Conservation (phyloP, 2,329 filamentous ascomycete species). For the Scolecobasidium constrictum region DNA sequence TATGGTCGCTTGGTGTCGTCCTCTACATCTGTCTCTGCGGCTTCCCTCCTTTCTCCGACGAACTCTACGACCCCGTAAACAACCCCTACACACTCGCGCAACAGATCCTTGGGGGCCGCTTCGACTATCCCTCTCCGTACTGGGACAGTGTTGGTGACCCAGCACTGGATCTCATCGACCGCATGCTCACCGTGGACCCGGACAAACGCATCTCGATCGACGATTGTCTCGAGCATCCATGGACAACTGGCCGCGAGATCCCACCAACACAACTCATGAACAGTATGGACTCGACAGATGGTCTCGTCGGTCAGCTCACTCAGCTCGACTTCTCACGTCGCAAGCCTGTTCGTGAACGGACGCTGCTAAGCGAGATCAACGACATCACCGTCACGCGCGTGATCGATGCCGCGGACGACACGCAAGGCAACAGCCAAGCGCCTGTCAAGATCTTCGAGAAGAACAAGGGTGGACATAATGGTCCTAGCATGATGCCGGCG, state of each 20-base stretch:
- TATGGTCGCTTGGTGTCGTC: constrained; percentile 97
- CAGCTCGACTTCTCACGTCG: constrained; percentile 70
- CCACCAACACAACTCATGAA: constrained; percentile 7
- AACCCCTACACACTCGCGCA: constrained; percentile 81
- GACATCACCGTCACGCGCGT: constrained; percentile 54
- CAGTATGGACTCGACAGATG: constrained; percentile 76
- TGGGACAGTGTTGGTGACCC: constrained; percentile 84
- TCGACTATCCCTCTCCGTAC: constrained; percentile 93
- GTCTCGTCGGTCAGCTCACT: constrained; percentile 55
- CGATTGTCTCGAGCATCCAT: constrained; percentile 82
- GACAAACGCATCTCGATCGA: constrained; percentile 79
- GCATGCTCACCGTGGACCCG: constrained; percentile 84
- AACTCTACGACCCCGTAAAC: constrained; percentile 61
- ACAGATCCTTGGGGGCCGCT: constrained; percentile 80
- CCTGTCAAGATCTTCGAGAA: constrained; percentile 29
- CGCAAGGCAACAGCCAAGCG: constrained; percentile 20
- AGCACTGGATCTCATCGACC: constrained; percentile 85
- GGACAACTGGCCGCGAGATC: constrained; percentile 52
- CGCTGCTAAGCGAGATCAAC: constrained; percentile 72
- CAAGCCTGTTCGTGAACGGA: constrained; percentile 71
- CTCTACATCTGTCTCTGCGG: constrained; percentile 95
- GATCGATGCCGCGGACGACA: constrained; percentile 43
- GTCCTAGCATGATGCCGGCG: not conserved
- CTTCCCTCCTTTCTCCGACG: constrained; percentile 94
- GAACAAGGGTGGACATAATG: constrained; percentile 16